Percentiles rank a stretch among this genome's conserved stretches.
These are phyloP conservation scores for Phaffia tasmanica DNA, from an alignment of 768 basidiomycete genomes.

Conservation along the genomic window DNA sequence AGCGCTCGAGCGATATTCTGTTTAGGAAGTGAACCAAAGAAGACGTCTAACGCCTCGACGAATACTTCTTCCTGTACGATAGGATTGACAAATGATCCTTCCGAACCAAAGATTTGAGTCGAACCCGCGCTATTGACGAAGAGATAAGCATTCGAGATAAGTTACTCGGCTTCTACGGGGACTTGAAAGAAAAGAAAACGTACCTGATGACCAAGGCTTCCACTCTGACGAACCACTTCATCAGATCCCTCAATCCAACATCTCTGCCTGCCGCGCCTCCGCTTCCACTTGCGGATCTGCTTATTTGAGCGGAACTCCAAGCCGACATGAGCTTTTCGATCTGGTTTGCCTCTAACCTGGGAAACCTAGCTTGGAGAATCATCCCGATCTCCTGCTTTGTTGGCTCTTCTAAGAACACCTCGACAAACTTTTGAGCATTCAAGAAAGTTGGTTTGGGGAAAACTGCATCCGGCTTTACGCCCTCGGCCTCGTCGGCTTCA, in stretches of 20 bases:
- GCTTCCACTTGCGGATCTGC: conserved; percentile 29
- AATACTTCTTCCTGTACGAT: conserved; percentile 76
- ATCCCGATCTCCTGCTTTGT: conserved; percentile 53
- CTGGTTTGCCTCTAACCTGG: conserved; percentile 41
- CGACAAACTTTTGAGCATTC: conserved; percentile 71
- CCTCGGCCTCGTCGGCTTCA: not conserved
- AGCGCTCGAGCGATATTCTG: conserved; percentile 2
- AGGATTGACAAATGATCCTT: conserved; percentile 49
- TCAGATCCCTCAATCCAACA: conserved; percentile 63
- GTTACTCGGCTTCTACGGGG: not conserved
- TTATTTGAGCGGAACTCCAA: conserved; percentile 12
- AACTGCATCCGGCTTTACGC: conserved; percentile 36
- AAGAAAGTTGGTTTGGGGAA: conserved; percentile 61
- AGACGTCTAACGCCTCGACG: conserved; percentile 77
- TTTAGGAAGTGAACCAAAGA: conserved; percentile 54
- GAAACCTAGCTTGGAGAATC: conserved; percentile 61
- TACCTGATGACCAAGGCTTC: conserved; percentile 41
- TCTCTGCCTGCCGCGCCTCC: conserved; percentile 36
- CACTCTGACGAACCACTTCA: conserved; percentile 70
- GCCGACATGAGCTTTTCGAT: conserved; percentile 16
- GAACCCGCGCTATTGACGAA: conserved; percentile 11
- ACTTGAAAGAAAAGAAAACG: not conserved
- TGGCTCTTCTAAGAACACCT: conserved; percentile 55
- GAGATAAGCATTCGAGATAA: not conserved
- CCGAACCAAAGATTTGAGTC: conserved; percentile 12